Percentiles rank a stretch among this genome's conserved stretches.
Evolutionary conservation across 176 grass and related monocot genomes (phyloP).

Genomic region (Juncus effusus): DNA sequence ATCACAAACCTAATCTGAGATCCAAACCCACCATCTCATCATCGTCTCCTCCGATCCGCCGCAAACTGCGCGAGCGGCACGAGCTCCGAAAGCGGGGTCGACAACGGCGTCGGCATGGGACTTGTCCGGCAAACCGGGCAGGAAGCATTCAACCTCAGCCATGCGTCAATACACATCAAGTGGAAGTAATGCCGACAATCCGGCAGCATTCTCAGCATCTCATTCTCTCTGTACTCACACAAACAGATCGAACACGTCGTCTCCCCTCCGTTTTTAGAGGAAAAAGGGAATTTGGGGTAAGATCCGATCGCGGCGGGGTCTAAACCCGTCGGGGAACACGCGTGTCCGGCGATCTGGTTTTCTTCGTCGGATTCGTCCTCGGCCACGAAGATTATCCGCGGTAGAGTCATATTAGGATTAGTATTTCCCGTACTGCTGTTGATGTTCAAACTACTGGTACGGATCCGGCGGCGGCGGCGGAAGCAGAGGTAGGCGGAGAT

Average conservation of each 20-base stretch:
- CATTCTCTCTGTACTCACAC: constrained; percentile 80
- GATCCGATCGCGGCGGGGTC: constrained; percentile 61
- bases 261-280: constrained; percentile 40
- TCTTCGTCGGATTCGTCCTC: constrained; percentile 68
- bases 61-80: constrained; percentile 79
- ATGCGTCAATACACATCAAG: constrained; percentile 81
- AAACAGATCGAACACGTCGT: constrained; percentile 75
- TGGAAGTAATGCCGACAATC: constrained; percentile 94
- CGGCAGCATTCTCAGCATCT: constrained; percentile 88
- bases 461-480: constrained; percentile 23
- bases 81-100: constrained; percentile 78
- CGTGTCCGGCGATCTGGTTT: constrained; percentile 37
- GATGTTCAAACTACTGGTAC: neutral
- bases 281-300: constrained; percentile 79
- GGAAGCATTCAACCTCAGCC: constrained; percentile 75
- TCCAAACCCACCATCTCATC: constrained; percentile 26
- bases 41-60: constrained; percentile 63
- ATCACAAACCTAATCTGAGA: constrained; percentile 21
- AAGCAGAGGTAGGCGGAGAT: constrained; percentile 49
- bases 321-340: constrained; percentile 53
- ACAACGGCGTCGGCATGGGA: constrained; percentile 79
- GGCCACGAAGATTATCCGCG: constrained; percentile 81
- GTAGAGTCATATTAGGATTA: constrained; percentile 45
- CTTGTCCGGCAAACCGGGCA: constrained; percentile 90
- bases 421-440: constrained; percentile 5